Evolutionary conservation across 2,329 filamentous ascomycete species (phyloP), one percentile per base, ranked within the genome.

Genomic region (Talaromyces pinophilus): DNA sequence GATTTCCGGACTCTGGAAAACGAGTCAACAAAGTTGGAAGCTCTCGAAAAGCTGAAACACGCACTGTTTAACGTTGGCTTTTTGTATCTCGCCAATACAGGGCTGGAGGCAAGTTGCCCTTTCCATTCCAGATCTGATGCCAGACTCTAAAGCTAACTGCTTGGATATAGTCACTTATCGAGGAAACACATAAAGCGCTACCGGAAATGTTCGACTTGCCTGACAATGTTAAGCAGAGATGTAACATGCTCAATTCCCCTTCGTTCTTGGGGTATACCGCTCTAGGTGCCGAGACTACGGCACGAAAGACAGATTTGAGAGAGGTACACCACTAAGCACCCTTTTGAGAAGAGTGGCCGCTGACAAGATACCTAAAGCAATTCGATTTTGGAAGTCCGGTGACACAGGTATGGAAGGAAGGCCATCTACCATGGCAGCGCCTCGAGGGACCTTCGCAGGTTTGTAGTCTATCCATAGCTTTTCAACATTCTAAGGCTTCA

Each of bases 261-360:
- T 86, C 88, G 71, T 87, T 89, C 65, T 76, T 89, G 2, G 87
- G 87, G 0, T 88, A 88, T 71, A 86, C 84, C 68, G 82, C 78
- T 0, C 80, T 81, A 19, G 86, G 85, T 0, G 78, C 82, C 28
- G 87, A 88, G 72, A 85, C 77, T 0, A 89, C 87, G 1, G 82
- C 84, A 0, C 84, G 85, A 0, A 75, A 76, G 62, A 70, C 75
- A 15, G 86, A 89, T 71, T 75, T 59, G 35, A 25, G 57, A 44
- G 57, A 59, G 25, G 57, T 44, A 59, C 19, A 3, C 22, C 13
- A 17, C 25, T 15, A 22, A 5, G 13, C 35, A 42, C 17, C 1
- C 1, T 22, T 7, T 15, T 4, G 1, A 2, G n/a, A 19, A 59
- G 19, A 59, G 4, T 1, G 15, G 13, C 13, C n/a, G 19, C 22